Percentiles rank a stretch among this genome's conserved stretches.
These are phyloP conservation scores for Myriosclerotinia duriaeana DNA, from an alignment of 2,329 filamentous ascomycete genomes.

Conservation along the genomic window DNA sequence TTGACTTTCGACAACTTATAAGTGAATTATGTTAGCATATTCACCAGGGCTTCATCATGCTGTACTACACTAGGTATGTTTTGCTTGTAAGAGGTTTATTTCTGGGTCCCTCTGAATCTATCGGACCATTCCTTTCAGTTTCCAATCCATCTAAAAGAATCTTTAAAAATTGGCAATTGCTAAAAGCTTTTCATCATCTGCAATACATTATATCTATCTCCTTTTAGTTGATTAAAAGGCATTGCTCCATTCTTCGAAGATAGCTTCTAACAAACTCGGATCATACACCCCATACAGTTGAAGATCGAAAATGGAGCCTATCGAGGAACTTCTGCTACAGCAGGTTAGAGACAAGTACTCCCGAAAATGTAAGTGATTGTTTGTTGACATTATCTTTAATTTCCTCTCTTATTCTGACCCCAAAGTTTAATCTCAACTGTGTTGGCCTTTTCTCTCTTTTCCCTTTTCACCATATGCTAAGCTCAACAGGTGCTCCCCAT, in stretches of 20 bases:
- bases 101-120: not conserved
- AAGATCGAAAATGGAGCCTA: not conserved
- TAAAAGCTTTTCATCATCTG: not conserved
- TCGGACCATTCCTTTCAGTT: not conserved
- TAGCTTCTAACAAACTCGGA: not conserved
- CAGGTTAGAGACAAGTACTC: conserved; percentile 4
- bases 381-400: not conserved
- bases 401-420: not conserved
- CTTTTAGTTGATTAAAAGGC: too few relatives aligned
- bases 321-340: not conserved
- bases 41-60: not conserved
- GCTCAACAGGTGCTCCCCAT: not conserved
- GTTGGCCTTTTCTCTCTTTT: too few relatives aligned
- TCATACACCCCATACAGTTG: too few relatives aligned
- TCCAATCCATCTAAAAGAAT: not conserved
- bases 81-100: not conserved
- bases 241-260: not conserved
- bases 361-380: not conserved
- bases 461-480: too few relatives aligned
- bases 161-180: not conserved
- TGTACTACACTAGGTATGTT: not conserved
- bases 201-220: not conserved
- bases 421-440: not conserved
- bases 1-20: not conserved
- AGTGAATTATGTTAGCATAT: conserved; percentile 2